Evolutionary conservation across 345 rosid genomes (phyloP).

Genomic region (Turritis glabra): DNA sequence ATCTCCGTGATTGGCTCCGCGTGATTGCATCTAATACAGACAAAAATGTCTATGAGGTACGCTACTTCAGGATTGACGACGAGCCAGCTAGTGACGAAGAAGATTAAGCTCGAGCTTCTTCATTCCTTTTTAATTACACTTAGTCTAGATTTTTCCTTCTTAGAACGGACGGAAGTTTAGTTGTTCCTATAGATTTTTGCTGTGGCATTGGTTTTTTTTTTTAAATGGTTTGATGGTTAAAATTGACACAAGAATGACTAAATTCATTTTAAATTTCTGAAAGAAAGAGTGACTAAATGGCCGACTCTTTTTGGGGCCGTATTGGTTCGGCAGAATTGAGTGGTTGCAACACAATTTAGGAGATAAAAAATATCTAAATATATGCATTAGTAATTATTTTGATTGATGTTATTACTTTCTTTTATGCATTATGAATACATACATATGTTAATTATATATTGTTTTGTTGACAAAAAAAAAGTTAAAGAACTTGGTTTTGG

Average conservation of each 20-base stretch:
- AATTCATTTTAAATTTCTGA: neutral
- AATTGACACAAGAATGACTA: neutral
- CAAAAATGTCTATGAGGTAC: conserved; percentile 53
- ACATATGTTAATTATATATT: no score
- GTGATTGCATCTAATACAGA: conserved; percentile 76
- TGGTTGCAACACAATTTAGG: neutral
- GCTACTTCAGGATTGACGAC: conserved; percentile 76
- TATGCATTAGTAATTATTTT: neutral
- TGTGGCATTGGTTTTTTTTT: neutral
- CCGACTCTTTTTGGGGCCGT: conserved; percentile 3
- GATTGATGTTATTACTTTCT: neutral
- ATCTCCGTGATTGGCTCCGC: conserved; percentile 71
- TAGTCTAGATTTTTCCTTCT: neutral
- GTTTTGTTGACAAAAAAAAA: neutral
- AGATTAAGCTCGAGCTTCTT: conserved; percentile 12
- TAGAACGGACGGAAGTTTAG: no score
- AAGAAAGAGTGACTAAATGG: neutral
- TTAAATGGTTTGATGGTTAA: neutral
- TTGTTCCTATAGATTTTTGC: no score
- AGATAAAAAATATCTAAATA: neutral
- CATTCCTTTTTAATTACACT: neutral
- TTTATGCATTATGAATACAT: neutral
- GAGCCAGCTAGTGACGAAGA: conserved; percentile 76
- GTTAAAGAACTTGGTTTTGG: neutral
- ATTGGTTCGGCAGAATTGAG: conserved; percentile 15